Conservation (phyloP, 2,329 filamentous ascomycete genomes). For the Biscogniauxia marginata region DNA sequence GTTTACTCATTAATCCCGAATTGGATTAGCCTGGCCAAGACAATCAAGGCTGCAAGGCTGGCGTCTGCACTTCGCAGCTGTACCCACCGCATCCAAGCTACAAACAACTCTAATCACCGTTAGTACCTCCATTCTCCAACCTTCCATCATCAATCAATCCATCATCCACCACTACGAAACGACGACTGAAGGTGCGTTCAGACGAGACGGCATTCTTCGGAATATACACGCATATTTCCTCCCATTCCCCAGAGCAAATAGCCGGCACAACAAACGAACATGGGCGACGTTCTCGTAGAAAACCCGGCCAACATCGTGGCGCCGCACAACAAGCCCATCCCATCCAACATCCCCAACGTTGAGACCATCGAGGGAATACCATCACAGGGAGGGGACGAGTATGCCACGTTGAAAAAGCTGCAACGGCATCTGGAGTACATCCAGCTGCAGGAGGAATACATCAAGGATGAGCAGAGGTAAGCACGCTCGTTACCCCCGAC, state of each 20-base stretch:
- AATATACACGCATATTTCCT: neutral
- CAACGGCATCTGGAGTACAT: conserved; percentile 98
- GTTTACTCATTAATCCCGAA: neutral
- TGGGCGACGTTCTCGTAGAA: conserved; percentile 88
- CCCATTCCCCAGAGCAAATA: neutral
- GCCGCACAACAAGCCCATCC: conserved; percentile 77
- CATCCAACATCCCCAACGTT: conserved; percentile 82
- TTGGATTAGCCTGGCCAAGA: conserved; percentile 1
- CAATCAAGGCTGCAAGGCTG: conserved; percentile 32
- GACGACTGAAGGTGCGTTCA: neutral
- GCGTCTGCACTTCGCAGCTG: conserved; percentile 20
- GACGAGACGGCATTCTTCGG: too few relatives aligned
- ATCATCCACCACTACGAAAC: neutral
- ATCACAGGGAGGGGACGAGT: conserved; percentile 84
- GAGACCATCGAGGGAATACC: conserved; percentile 84
- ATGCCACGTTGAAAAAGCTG: conserved; percentile 92
- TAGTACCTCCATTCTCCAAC: neutral
- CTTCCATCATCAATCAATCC: neutral
- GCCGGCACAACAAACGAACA: conserved; percentile 40
- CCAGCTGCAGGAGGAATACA: conserved; percentile 98
- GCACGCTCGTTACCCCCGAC: conserved; percentile 6
- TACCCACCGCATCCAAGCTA: neutral
- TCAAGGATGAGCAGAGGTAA: conserved; percentile 98
- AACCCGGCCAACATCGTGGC: conserved; percentile 70
- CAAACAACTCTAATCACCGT: neutral